Base-by-base conservation (phyloP, 768 basidiomycete genomes). In the Boletus tomentosulus region DNA sequence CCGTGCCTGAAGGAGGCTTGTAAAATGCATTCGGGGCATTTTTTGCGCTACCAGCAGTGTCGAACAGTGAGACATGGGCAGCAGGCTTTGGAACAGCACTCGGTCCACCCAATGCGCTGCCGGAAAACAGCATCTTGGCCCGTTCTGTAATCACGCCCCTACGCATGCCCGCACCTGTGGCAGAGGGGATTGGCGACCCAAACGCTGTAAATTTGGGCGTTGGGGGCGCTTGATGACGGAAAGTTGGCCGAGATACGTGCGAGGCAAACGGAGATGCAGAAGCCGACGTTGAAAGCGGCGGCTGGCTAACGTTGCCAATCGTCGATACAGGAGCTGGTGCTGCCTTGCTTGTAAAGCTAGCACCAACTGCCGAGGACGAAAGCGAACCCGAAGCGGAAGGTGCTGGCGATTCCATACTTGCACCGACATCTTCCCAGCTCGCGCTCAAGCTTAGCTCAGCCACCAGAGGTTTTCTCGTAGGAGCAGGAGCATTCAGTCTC, bases 11-110 rank as follows among this genome's bases (percentile, higher is more conserved):
- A 4, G 81, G 77, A 0, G 83, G 85, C 35, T 78, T 74, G 62
- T 82, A 88, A 64, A 89, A 89, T 4, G 87, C 87, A 57, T 88
- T 89, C 24, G 73, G 76, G 9, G 77, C 75, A 31, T 72, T 73
- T 47, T 77, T 78, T 1, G 86, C 84, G 25, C 75, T 77, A 16
- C 75, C 74, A 2, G 62, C 49, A 2, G 77, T 75, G 7, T 76
- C 73, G 51, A 84, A 81, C 3, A 74, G 54, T 13, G 65, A 65
- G 50, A 66, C 34, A 63, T 47, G 54, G 2, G 57, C 25, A 22
- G 38, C 28, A 10, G 50, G 37, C 46, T 60, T 59, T 48, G 24
- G 30, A n/a, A 33, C 6, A 6, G 41, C 34, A 42, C 56, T 54
- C 5, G 49, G 25, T 16, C 38, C 55, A 25, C 55, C 31, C 1